phyloP scores from a whole-genome alignment of 495 filamentous ascomycete genomes.

The Penicillium desertorum region DNA sequence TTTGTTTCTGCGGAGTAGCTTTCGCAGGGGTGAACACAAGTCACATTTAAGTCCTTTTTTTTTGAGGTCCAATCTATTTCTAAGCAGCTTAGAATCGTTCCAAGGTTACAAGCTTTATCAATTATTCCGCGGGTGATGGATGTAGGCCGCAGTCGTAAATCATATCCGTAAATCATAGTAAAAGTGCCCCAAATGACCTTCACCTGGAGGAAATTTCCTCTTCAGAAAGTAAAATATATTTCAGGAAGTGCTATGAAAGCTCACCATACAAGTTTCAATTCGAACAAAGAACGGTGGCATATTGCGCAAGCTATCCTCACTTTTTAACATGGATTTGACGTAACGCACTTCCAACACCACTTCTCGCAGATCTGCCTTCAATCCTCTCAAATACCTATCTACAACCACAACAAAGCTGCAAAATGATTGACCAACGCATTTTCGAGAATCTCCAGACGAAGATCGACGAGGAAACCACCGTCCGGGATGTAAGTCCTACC shows the following conservation, averaged over 20 bases:
- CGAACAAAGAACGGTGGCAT: neutral
- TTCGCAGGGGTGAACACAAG: neutral
- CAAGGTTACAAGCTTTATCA: neutral
- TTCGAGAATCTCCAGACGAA: constrained; percentile 86
- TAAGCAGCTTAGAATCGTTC: neutral
- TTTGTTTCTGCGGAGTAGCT: constrained; percentile 10
- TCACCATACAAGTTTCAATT: neutral
- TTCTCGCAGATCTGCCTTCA: constrained; percentile 15
- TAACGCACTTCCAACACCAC: constrained; percentile 23
- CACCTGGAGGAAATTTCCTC: neutral
- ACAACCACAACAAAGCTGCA: constrained; percentile 16
- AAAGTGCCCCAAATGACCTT: neutral
- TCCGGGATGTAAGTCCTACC: constrained; percentile 65
- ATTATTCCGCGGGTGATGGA: neutral
- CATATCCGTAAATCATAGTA: neutral
- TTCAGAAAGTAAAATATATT: neutral
- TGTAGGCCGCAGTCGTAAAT: neutral
- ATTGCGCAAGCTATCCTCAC: neutral
- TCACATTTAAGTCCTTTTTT: neutral
- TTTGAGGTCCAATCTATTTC: neutral
- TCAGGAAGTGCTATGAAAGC: neutral
- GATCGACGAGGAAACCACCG: constrained; percentile 79
- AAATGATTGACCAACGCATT: constrained; percentile 73
- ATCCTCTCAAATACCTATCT: constrained; percentile 2
- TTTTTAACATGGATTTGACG: constrained; percentile 20